Conservation (phyloP, 805 yeast species). For the Candida loeiensis region DNA sequence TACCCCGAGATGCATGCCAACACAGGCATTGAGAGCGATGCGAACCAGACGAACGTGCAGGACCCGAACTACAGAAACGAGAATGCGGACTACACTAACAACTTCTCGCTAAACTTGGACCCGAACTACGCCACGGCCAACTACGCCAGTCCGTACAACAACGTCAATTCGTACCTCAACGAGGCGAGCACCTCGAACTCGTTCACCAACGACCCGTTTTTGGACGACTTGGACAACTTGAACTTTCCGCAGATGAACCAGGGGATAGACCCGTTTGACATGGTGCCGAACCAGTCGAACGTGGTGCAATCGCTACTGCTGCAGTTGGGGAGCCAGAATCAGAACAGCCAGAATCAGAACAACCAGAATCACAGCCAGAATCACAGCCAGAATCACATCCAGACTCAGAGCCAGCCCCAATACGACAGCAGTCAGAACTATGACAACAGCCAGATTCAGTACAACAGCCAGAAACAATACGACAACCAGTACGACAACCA, state of each 20-base stretch:
- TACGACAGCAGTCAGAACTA: no score
- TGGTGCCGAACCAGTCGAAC: conserved; percentile 1
- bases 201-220: conserved; percentile 27
- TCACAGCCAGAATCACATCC: no score
- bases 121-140: conserved; percentile 1
- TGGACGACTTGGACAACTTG: conserved; percentile 28
- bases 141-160: conserved; percentile 5
- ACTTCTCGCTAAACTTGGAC: conserved; percentile 7
- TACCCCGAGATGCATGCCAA: no score
- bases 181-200: conserved; percentile 10
- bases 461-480: no score
- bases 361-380: no score
- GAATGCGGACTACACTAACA: conserved; percentile 2
- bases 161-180: neutral
- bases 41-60: no score
- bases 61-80: no score
- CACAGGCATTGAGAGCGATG: no score
- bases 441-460: no score
- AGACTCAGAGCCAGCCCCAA: no score
- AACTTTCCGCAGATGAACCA: conserved; percentile 13
- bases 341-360: neutral
- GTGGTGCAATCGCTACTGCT: neutral
- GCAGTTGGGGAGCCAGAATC: no score
- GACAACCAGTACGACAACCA: no score
- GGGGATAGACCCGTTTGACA: conserved; percentile 1